Base-by-base conservation (phyloP, 441 rosid genomes). In the Croton setiger region DNA sequence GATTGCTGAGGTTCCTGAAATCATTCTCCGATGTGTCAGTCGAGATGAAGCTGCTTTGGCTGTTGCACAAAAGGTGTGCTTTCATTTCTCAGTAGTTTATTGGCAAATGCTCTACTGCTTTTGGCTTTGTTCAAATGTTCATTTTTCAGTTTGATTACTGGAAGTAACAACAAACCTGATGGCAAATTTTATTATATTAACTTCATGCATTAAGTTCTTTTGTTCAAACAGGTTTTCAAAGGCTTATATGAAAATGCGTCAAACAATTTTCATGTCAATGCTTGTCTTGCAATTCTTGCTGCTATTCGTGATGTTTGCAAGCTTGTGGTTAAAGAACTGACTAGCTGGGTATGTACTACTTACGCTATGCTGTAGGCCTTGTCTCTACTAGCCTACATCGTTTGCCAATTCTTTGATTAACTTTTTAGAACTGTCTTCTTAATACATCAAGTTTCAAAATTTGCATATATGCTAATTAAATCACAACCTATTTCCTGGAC, bases 41-140 rank as follows among this genome's bases (percentile, higher is more conserved):
- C 87, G 96, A 76, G 99, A 96, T 75, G 98, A 93, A 82, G 99
- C 98, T 70, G 98, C 99, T 55, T 76, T 87, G 72, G 97, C 99
- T 75, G 93, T 96, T 37, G 97, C 99, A 60, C 99, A 93, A 78
- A 96, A 87, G 92, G 95, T 89, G 43, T 49, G 63, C 36, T 71
- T 21, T 21, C 39, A 17, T 54, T 41, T 64, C 3, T 18, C 37
- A 20, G 39, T 39, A 58, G 27, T 45, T 45, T 23, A 52, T 15
- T 63, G 21, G 23, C 23, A 13, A 9, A 61, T n/a, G 51, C n/a
- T 41, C 33, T 64, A 44, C 51, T 49, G 52, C 20, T 18, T 14
- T 7, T 60, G 18, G 37, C 56, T 64, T 66, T 52, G 65, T 37
- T 48, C n/a, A 17, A 48, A 14, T 48, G 52, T 71, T 70, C 31